Evolutionary conservation across 1,284 basidiomycete genomes (phyloP).

Genomic region (Paramarasmius palmivorus): DNA sequence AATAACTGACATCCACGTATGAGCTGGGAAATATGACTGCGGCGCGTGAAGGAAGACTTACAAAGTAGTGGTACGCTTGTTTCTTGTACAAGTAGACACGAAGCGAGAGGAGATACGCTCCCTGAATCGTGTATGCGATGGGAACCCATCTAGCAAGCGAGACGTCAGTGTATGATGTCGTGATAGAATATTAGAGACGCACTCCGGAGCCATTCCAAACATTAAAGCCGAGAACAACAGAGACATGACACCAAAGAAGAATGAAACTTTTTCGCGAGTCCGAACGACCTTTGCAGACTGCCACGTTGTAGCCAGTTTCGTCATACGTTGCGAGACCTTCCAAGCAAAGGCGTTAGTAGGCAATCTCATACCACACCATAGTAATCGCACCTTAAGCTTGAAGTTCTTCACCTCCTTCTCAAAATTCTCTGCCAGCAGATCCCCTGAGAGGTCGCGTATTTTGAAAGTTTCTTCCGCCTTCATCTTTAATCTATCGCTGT

Average conservation of each 20-base stretch:
- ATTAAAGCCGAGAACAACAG: conserved; percentile 82
- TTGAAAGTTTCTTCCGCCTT: conserved; percentile 73
- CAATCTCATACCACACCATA: neutral
- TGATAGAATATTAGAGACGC: conserved; percentile 39
- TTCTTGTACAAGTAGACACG: conserved; percentile 86
- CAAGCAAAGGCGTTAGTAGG: conserved; percentile 6
- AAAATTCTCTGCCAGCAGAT: conserved; percentile 70
- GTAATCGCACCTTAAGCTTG: conserved; percentile 52
- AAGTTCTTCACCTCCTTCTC: conserved; percentile 85
- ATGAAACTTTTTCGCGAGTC: conserved; percentile 88
- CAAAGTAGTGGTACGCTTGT: conserved; percentile 90
- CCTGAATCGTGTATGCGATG: conserved; percentile 75
- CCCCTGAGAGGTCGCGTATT: conserved; percentile 68
- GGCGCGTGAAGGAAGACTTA: neutral
- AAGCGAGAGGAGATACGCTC: conserved; percentile 76
- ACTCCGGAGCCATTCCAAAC: conserved; percentile 84
- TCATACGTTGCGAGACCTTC: conserved; percentile 76
- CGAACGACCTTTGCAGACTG: conserved; percentile 89
- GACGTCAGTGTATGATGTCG: conserved; percentile 6
- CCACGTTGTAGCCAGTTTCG: conserved; percentile 75
- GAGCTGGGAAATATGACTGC: no score
- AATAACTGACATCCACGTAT: conserved; percentile 47
- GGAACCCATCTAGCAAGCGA: conserved; percentile 65
- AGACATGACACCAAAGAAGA: conserved; percentile 90
- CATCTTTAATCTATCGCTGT: conserved; percentile 79